Conservation (phyloP, 257 asterid species). For the Przewalskia tangutica region DNA sequence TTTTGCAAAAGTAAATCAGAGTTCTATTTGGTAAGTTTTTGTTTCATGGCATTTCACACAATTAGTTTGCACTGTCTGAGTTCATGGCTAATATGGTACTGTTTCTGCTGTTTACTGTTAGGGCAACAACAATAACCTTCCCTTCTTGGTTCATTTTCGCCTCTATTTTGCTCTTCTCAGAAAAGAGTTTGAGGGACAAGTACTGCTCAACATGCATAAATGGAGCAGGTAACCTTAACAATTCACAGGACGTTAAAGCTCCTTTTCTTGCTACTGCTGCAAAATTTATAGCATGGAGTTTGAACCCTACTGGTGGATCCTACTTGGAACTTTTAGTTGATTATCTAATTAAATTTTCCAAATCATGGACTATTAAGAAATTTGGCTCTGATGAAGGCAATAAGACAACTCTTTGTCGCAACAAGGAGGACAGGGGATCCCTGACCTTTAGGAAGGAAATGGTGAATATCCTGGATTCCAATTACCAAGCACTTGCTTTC, state of each 20-base stretch:
- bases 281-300: constrained; percentile 59
- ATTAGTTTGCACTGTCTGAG: constrained; percentile 9
- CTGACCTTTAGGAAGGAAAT: constrained; percentile 19
- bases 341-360: constrained; percentile 36
- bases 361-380: constrained; percentile 28
- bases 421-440: constrained; percentile 21
- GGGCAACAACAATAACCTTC: constrained; percentile 62
- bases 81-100: constrained; percentile 5
- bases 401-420: constrained; percentile 12
- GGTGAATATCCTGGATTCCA: constrained; percentile 11
- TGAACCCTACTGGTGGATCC: constrained; percentile 42
- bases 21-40: constrained; percentile 52
- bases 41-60: constrained; percentile 5
- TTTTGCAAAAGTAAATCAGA: constrained; percentile 37
- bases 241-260: constrained; percentile 15
- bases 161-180: constrained; percentile 43
- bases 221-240: constrained; percentile 13
- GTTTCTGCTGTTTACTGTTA: constrained; percentile 17
- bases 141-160: constrained; percentile 69
- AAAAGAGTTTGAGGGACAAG: constrained; percentile 13
- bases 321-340: constrained; percentile 27
- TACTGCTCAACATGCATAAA: constrained; percentile 11
- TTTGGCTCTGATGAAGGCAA: constrained; percentile 18
- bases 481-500: constrained; percentile 18
- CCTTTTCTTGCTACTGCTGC: constrained; percentile 42